Base-by-base conservation (phyloP, 225 moss, liverwort and hornwort genomes). In the Antitrichia curtipendula region DNA sequence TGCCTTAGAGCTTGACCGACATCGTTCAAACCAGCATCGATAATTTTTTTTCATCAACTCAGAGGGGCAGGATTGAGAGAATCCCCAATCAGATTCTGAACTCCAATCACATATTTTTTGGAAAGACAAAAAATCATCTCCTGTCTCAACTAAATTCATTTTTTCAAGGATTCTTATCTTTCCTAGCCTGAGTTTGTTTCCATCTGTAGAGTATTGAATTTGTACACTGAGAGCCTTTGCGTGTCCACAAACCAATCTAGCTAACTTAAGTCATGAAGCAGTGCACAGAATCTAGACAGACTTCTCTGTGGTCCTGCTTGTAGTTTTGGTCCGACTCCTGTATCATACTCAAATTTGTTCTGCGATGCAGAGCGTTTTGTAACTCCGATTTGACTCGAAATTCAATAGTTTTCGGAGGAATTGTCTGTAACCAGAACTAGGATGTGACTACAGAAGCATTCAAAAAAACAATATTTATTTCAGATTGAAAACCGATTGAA, bases 1-100 rank as follows among this genome's bases (percentile, higher is more conserved):
- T 66, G 82, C 95, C 59, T 57, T 94, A 74, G 94, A 95, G 82
- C 93, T 94, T 16, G 90, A 94, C 63, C 89, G 94, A 45, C 95
- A 95, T 78, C 92, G 94, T 85, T 89, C 90, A 23, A 95, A 95
- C 80, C 85, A 90, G 12, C 90, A 92, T 45, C 91, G 93, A 74
- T 93, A 94, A 80, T 71, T 27, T 68, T 71, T 27, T 68, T 76
- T 81, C 62, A 82, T 93, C 87, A 34, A 80, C 76, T 58, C 80
- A 38, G 75, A 13, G 11, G 52, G 38, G 28, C 56, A 81, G 82
- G 91, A 90, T 78, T 85, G 89, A 85, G 87, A 95, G 70, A 66
- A 78, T 78, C 66, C 25, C n/a, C n/a, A n/a, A 73, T 47, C 73
- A 73, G 73, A 36, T 84, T 57, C 73, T 45, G 73, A 59, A 72